phyloP scores from a whole-genome alignment of 164 flowering plant species.

The Euptelea pleiosperma region DNA sequence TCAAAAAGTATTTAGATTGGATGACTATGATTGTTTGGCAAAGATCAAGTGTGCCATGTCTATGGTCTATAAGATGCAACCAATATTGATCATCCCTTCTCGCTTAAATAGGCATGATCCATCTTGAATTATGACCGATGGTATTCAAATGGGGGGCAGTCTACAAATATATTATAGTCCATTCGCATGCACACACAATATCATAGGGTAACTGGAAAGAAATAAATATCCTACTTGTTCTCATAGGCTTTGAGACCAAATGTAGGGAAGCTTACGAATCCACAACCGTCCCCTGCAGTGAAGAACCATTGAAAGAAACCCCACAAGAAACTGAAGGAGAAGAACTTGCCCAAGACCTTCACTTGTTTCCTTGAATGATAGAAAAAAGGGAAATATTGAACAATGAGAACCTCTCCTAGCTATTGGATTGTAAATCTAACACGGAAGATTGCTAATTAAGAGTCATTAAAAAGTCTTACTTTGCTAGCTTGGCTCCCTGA shows the following conservation, averaged over 20 bases:
- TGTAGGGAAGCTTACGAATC: constrained; percentile 43
- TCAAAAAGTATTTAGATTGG: no score
- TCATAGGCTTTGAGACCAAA: constrained; percentile 47
- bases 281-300: constrained; percentile 44
- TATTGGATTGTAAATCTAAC: neutral
- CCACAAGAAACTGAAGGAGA: constrained; percentile 60
- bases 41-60: no score
- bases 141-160: no score
- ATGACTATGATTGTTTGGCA: no score
- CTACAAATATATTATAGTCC: no score
- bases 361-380: constrained; percentile 44
- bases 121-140: no score
- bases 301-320: constrained; percentile 61
- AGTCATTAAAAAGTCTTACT: constrained; percentile 3
- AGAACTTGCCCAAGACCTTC: constrained; percentile 44
- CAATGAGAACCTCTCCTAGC: neutral
- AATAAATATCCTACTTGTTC: constrained; percentile 40
- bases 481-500: constrained; percentile 31
- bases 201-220: no score
- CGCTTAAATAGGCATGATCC: no score
- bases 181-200: no score
- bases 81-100: no score
- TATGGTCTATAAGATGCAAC: no score
- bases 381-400: neutral
- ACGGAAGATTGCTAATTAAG: neutral